Conservation (phyloP, 257 asterid genomes). For the Solanum peruvianum region DNA sequence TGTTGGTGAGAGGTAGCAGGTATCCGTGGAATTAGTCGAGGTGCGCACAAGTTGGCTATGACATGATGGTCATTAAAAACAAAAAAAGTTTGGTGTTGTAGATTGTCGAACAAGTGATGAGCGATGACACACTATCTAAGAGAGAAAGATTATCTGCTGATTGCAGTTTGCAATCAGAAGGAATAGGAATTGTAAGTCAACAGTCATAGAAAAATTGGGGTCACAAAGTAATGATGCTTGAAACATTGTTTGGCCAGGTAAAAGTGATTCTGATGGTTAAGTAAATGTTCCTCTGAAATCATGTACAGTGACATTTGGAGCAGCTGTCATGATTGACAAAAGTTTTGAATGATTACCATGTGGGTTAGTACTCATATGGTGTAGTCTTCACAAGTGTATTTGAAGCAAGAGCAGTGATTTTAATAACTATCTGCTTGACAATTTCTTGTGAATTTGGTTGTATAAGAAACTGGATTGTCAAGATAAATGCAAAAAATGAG, state of each 20-base stretch:
- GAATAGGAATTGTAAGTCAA: background rate
- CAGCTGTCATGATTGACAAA: background rate
- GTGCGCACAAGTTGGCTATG: background rate
- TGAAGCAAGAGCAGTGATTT: background rate
- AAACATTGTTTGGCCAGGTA: background rate
- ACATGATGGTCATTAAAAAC: background rate
- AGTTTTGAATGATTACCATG: background rate
- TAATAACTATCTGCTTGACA: background rate
- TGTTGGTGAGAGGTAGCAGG: background rate
- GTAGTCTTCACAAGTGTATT: background rate
- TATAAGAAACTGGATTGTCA: background rate
- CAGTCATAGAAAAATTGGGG: background rate
- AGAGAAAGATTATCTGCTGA: background rate
- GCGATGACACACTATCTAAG: background rate
- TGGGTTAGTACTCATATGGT: background rate
- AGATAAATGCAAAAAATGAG: background rate
- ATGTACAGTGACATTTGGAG: background rate
- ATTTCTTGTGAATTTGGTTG: background rate
- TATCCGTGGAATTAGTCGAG: background rate
- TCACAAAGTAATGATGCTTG: background rate
- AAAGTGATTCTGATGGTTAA: background rate
- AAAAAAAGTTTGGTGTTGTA: background rate
- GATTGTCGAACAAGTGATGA: background rate
- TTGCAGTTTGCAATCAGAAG: background rate
- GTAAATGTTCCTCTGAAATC: background rate